Percentiles rank a stretch among this genome's conserved stretches.
phyloP scores from a whole-genome alignment of 2,329 filamentous ascomycete genomes.

The Trichoderma atroviride region DNA sequence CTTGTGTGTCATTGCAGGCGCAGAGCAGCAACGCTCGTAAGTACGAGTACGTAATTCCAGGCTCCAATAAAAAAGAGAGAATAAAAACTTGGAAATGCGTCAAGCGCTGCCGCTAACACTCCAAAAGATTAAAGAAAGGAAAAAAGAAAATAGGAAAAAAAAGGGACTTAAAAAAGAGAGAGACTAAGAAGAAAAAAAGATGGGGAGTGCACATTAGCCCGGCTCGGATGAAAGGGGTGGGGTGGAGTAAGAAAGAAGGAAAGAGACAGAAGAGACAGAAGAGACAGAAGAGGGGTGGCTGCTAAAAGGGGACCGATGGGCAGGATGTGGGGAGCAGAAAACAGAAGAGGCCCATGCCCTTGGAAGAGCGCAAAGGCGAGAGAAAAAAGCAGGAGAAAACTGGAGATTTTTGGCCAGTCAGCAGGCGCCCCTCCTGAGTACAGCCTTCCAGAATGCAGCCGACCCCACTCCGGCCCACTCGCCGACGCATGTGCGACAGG shows the following conservation, averaged over 20 bases:
- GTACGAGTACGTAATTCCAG: background rate
- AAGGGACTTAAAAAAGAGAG: background rate
- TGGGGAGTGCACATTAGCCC: background rate
- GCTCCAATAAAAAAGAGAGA: background rate
- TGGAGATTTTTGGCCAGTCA: slow-evolving; percentile 30
- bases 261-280: too few relatives aligned
- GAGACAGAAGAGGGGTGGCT: background rate
- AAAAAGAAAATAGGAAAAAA: background rate
- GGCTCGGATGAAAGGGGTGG: slow-evolving; percentile 7
- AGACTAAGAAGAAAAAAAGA: background rate
- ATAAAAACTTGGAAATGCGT: background rate
- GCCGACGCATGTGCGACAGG: slow-evolving; percentile 39
- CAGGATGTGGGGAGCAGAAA: background rate
- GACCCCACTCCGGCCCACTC: slow-evolving; percentile 11
- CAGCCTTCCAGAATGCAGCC: slow-evolving; percentile 33
- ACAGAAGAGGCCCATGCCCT: slow-evolving; percentile 7
- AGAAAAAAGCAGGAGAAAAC: background rate
- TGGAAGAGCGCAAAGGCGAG: slow-evolving; percentile 4
- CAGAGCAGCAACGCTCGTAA: background rate
- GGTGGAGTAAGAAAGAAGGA: background rate
- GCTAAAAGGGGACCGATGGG: slow-evolving; percentile 8
- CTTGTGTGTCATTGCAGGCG: background rate
- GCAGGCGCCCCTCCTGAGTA: background rate
- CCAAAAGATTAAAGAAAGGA: background rate
- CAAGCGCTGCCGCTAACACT: background rate